phyloP scores from a whole-genome alignment of 1,284 basidiomycete genomes.

The Papiliotrema laurentii region DNA sequence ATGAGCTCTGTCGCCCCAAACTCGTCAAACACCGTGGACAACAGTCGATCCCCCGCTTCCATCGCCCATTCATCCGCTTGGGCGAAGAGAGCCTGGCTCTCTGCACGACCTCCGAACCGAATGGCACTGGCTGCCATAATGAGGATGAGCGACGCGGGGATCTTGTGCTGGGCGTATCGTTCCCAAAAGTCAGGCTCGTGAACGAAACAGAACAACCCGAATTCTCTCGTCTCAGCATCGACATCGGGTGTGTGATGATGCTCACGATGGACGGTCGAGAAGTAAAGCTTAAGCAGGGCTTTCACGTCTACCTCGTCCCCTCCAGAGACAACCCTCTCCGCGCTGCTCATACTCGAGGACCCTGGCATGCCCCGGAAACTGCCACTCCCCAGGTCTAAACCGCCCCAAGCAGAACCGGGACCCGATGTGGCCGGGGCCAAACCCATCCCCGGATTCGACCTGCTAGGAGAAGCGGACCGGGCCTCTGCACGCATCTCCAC shows the following conservation, averaged over 20 bases:
- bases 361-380: too few relatives aligned
- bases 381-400: too few relatives aligned
- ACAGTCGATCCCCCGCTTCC: slow-evolving; percentile 7
- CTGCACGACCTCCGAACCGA: slow-evolving; percentile 4
- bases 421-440: too few relatives aligned
- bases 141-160: slow-evolving; percentile 4
- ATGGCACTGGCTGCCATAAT: slow-evolving; percentile 17
- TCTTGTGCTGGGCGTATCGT: background rate
- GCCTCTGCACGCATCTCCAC: too few relatives aligned
- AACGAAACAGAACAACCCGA: slow-evolving; percentile 12
- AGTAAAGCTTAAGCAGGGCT: slow-evolving; percentile 10
- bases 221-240: slow-evolving; percentile 7
- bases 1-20: slow-evolving; percentile 19
- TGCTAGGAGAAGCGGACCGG: too few relatives aligned
- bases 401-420: too few relatives aligned
- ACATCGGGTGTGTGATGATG: background rate
- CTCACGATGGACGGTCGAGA: slow-evolving; percentile 13
- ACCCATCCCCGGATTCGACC: too few relatives aligned
- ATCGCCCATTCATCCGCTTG: slow-evolving; percentile 11
- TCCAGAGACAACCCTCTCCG: too few relatives aligned
- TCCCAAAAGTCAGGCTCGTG: slow-evolving; percentile 18
- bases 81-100: background rate
- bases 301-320: background rate
- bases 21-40: slow-evolving; percentile 4
- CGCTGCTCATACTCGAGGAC: too few relatives aligned